phyloP scores from a whole-genome alignment of 192 early-diverging fungal species.

The Podila epicladia region DNA sequence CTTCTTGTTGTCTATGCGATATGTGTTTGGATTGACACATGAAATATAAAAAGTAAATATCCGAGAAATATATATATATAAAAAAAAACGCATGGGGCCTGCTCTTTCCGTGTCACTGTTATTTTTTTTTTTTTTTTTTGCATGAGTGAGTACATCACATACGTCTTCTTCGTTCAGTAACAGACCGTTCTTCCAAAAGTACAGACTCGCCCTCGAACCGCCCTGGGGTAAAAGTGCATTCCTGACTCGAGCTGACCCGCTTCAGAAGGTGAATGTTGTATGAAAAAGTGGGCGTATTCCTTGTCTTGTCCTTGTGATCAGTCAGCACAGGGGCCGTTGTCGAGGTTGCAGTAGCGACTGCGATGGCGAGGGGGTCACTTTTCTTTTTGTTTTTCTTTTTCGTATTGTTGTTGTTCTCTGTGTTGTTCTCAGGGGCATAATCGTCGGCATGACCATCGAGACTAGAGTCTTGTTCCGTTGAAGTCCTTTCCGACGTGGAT shows the following conservation, averaged over 20 bases:
- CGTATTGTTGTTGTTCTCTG: neutral
- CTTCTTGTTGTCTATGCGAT: conserved; percentile 3
- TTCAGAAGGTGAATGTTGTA: conserved; percentile 31
- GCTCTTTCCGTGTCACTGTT: no score
- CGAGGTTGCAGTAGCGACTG: no score
- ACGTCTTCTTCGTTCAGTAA: conserved; percentile 24
- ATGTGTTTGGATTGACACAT: neutral
- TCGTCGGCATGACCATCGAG: neutral
- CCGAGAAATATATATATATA: no score
- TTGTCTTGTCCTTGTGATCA: neutral
- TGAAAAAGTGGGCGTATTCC: conserved; percentile 8
- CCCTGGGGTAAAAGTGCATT: conserved; percentile 36
- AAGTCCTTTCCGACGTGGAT: neutral
- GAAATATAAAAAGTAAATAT: neutral
- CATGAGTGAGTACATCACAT: neutral
- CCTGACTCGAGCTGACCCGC: conserved; percentile 26
- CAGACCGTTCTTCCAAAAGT: conserved; percentile 23
- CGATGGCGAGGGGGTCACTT: neutral
- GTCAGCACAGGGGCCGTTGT: no score
- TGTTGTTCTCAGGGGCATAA: neutral
- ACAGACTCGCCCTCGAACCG: conserved; percentile 41
- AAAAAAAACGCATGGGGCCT: no score
- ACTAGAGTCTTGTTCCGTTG: neutral
- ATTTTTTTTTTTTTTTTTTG: no score
- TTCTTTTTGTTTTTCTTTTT: neutral